Conservation (phyloP, 768 basidiomycete species). For the Russula abietina region DNA sequence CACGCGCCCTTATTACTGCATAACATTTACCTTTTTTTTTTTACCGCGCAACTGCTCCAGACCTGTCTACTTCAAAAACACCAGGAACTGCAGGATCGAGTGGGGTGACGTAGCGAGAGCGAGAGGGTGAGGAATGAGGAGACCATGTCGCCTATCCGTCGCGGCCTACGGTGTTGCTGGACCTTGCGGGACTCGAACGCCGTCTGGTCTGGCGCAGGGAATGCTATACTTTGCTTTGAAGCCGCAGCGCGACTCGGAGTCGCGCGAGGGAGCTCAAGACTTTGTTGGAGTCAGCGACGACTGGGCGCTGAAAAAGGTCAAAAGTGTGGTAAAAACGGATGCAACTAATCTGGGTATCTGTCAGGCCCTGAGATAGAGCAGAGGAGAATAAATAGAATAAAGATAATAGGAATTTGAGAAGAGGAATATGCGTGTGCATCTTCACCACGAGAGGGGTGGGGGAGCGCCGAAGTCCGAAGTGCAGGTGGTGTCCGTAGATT, state of each 20-base stretch:
- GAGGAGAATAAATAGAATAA: not conserved
- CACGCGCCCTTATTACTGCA: conserved; percentile 86
- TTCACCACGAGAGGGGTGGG: not conserved
- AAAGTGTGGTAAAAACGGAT: conserved; percentile 43
- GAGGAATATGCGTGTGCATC: not conserved
- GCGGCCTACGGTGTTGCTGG: conserved; percentile 47
- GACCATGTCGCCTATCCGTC: no score
- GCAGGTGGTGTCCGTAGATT: not conserved
- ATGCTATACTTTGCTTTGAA: conserved; percentile 76
- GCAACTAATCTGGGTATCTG: conserved; percentile 33
- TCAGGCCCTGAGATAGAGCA: conserved; percentile 33
- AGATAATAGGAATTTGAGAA: not conserved
- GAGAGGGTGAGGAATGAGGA: not conserved
- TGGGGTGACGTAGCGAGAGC: not conserved
- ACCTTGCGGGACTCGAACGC: conserved; percentile 77
- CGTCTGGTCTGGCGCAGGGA: conserved; percentile 61
- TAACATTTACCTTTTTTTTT: conserved; percentile 96
- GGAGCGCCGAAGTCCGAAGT: no score
- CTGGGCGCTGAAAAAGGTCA: conserved; percentile 57
- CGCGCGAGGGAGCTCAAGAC: conserved; percentile 66
- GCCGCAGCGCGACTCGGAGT: conserved; percentile 72
- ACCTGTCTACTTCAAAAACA: not conserved
- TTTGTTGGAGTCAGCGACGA: conserved; percentile 69
- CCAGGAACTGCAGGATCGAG: no score
- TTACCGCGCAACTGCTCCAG: conserved; percentile 41